Evolutionary conservation across 768 basidiomycete species (phyloP), one percentile per base, ranked within the genome.

Genomic region (Austroboletus eburneus): DNA sequence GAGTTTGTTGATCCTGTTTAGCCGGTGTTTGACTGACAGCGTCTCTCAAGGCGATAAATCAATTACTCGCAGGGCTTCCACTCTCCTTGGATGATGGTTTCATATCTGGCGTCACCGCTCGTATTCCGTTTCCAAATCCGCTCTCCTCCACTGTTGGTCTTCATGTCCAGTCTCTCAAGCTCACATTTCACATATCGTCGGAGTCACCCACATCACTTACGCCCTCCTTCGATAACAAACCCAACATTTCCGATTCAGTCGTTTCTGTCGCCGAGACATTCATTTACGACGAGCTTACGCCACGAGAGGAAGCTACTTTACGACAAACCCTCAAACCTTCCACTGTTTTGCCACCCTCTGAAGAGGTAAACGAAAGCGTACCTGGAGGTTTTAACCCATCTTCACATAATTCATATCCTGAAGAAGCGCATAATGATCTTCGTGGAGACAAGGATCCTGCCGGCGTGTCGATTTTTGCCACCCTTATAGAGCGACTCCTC

Each of bases 91-190:
- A 80, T 46, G 76, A 83, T 37, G 93, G 94, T 17, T 76, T 78
- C 37, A 74, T 95, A 50, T 79, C 81, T 24, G 79, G 80, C 42
- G 77, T 93, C 41, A 83, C 84, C 14, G 88, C 81, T 32, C 80
- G 81, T 41, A 79, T 96, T 42, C 89, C 91, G 40, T 88, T 87
- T 78, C 86, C 89, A 13, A 91, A 92, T 61, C 87, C 88, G 29
- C 71, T 91, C 42, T 81, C 83, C 2, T 83, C 86, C 3, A 79
- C 77, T 18, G 71, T 92, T 49, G 82, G 85, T 29, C 72, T 89
- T 50, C 83, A 84, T 39, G 55, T 89, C 40, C 74, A 80, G 49
- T 80, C 85, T 16, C 70, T 88, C 20, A 77, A 82, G 59, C 77
- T 91, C 50, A 77, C 75, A n/a, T 78, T 87, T 58, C 72, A 78